Base-by-base conservation (phyloP, 2,329 filamentous ascomycete species). In the Fusarium heterosporum region DNA sequence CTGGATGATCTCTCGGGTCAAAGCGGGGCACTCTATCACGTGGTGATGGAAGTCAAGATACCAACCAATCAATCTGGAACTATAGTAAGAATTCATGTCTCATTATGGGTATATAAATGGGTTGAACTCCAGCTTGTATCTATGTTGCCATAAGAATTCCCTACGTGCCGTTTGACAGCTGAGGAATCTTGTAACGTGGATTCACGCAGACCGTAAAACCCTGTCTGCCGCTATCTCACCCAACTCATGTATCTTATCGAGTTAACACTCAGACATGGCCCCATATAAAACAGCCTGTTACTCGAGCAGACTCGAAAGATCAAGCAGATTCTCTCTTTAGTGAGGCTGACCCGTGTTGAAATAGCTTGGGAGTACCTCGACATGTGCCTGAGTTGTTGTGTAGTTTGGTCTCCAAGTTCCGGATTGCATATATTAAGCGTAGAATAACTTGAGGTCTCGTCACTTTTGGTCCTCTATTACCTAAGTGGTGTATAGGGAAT, bases 21-120 rank as follows among this genome's bases (percentile, higher is more conserved):
- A 43, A 54, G 61, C 29, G 65, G 64, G 64, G 65, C 47, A 43
- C 40, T 4, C 19, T 14, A 68, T 68, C 65, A 68, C 64, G 65
- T 68, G 65, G 60, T 34, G 38, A 41, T 39, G 48, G 25, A 45
- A 61, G 28, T 29, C 41, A 13, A 51, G 19, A 19, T 55, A n/a
- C 30, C 12, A 29, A 40, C 34, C 26, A 39, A 40, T 22, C 22
- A 22, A 22, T 22, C 22, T 22, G 6, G 22, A 22, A 22, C 22
- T 22, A 22, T 6, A 22, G 22, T 22, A 29, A 22, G 9, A 36
- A 39, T 55, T 36, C 50, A 19, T 49, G 29, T 43, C 60, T 51
- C 29, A 43, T 62, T 19, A 56, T 47, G 43, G 53, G 25, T 57
- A 46, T 59, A 57, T 25, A 43, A 14, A 28, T 36, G 34, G 39